phyloP scores from a whole-genome alignment of 2,329 filamentous ascomycete species.

The Trichoderma guizhouense region DNA sequence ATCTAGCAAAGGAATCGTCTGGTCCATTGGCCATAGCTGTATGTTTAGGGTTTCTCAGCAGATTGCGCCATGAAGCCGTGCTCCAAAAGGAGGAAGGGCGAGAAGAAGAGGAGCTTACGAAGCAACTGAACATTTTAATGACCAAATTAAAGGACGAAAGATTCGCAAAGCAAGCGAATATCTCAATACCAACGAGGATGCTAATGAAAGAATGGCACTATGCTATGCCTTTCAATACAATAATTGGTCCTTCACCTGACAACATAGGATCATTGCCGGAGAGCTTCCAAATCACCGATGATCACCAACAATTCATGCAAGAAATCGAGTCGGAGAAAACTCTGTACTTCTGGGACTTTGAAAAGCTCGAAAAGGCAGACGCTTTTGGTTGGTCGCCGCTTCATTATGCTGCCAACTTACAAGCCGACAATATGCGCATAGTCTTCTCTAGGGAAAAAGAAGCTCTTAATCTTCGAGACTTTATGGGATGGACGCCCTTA shows the following conservation, averaged over 20 bases:
- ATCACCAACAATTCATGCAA: background rate
- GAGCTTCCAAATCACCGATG: background rate
- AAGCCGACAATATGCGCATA: background rate
- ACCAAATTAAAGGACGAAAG: background rate
- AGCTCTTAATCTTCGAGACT: background rate
- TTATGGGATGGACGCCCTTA: slow-evolving; percentile 3
- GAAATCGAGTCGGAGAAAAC: too few relatives aligned
- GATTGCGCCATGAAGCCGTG: background rate
- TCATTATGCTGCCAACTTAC: slow-evolving; percentile 4
- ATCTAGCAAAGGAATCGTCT: background rate
- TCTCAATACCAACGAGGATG: background rate
- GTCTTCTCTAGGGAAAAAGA: background rate
- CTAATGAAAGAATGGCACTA: background rate
- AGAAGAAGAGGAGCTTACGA: background rate
- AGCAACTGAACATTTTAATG: background rate
- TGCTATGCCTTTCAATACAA: background rate
- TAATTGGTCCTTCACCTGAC: background rate
- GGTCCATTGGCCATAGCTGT: background rate
- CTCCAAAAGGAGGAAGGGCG: background rate
- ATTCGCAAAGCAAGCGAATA: background rate
- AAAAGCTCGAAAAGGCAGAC: background rate
- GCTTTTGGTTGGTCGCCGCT: slow-evolving; percentile 1
- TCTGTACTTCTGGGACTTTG: background rate
- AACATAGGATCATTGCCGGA: background rate
- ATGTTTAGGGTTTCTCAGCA: background rate